phyloP scores from a whole-genome alignment of 108 stramenopile genomes.

The Aurantiochytrium sp. region DNA sequence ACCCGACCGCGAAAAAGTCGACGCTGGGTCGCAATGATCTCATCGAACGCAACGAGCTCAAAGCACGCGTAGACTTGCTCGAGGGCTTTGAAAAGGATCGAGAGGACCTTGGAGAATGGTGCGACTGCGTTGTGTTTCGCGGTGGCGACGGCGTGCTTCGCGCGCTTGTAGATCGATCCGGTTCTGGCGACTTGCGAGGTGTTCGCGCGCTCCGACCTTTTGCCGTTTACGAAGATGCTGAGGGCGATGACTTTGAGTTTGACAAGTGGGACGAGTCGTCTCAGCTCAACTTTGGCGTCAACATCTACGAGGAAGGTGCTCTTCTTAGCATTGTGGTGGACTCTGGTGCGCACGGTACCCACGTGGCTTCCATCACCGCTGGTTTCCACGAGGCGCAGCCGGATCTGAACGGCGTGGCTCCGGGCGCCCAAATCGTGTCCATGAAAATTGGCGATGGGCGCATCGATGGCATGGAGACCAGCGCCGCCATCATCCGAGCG shows the following conservation, averaged over 20 bases:
- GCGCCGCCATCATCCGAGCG: conserved; percentile 64
- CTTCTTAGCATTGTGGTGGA: conserved; percentile 65
- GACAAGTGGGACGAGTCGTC: conserved; percentile 50
- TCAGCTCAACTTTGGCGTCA: conserved; percentile 53
- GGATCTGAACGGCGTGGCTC: conserved; percentile 72
- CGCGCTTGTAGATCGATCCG: conserved; percentile 56
- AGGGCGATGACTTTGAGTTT: conserved; percentile 45
- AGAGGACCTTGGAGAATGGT: conserved; percentile 65
- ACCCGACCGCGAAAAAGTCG: neutral
- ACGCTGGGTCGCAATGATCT: neutral
- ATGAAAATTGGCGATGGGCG: conserved; percentile 81
- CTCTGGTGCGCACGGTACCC: conserved; percentile 78
- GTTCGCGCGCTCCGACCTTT: conserved; percentile 53
- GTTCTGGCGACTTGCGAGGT: conserved; percentile 54
- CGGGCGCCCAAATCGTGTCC: conserved; percentile 72
- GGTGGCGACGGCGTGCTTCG: conserved; percentile 46
- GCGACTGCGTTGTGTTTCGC: conserved; percentile 62
- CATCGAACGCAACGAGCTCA: neutral
- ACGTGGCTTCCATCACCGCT: conserved; percentile 79
- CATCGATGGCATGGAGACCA: conserved; percentile 75
- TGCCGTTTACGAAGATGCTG: neutral
- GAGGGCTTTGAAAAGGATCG: conserved; percentile 16
- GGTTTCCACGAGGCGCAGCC: conserved; percentile 37
- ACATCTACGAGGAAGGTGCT: conserved; percentile 67
- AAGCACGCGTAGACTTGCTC: neutral